Base-by-base conservation (phyloP, 225 moss, liverwort and hornwort genomes). In the Anthoceros angustus region DNA sequence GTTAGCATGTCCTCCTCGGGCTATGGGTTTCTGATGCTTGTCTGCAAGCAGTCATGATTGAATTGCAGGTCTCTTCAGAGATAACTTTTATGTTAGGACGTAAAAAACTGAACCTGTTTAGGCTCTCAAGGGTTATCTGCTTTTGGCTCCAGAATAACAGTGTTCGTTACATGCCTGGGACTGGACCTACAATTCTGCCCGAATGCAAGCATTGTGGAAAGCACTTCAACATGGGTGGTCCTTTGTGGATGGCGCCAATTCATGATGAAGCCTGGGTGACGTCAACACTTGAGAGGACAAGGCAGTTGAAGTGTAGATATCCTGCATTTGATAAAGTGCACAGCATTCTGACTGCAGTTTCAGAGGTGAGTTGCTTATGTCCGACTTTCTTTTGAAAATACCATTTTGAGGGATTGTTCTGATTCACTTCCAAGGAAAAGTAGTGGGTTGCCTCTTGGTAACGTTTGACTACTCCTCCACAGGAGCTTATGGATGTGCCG, bases 161-260 rank as follows among this genome's bases (percentile, higher is more conserved):
- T 82, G 75, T 79, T 39, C 92, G 92, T 18, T 98, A 98, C 62
- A 83, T 98, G 84, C 98, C 98, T 66, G 98, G 85, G 40, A 86
- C 79, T 49, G 98, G 98, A 42, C 98, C 98, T 10, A 72, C 89
- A 48, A 86, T 98, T 67, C 64, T 87, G 41, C 98, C 92, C 11
- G 87, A 92, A 11, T 98, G 98, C 74, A 83, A 83, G 68, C 86
- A 98, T 64, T 98, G 98, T 70, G 87, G 92, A 55, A 98, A 86
- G 72, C 92, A 98, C 72, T 87, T 89, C 76, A 98, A 92, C 67
- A 89, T 98, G 88, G 98, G 98, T 65, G 98, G 98, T 50, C 98
- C 98, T 41, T 84, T 98, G 71, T 98, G 98, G 98, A 87, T 87
- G 42, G 86, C 85, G 75, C 98, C 89, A 23, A 92, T 98, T 66